phyloP scores from a whole-genome alignment of 805 yeast species.

The Torulaspora maleeae region DNA sequence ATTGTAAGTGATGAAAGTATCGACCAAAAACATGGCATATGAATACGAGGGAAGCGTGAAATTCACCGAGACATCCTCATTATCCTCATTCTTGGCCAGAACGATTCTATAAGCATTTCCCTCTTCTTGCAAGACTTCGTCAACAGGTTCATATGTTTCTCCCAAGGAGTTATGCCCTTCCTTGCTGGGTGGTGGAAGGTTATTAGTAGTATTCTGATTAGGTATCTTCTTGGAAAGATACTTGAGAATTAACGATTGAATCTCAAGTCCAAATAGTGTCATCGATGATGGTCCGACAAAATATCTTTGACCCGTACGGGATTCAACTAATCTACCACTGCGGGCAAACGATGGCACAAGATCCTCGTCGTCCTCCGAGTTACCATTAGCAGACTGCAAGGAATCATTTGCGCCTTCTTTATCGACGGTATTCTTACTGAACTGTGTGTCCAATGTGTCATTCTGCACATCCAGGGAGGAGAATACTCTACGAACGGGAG shows the following conservation, averaged over 20 bases:
- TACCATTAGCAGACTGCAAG: not conserved
- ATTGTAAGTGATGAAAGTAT: conserved; percentile 70
- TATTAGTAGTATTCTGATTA: conserved; percentile 4
- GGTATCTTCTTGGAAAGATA: conserved; percentile 22
- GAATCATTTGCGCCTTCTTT: not conserved
- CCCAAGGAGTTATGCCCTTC: conserved; percentile 8
- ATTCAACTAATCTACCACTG: conserved; percentile 65
- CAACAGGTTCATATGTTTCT: conserved; percentile 29
- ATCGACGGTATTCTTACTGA: conserved; percentile 12
- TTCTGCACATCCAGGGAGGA: conserved; percentile 1
- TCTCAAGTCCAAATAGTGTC: conserved; percentile 76
- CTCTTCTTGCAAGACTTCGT: conserved; percentile 64
- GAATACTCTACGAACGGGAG: not conserved
- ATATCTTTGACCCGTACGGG: conserved; percentile 69
- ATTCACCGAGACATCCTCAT: conserved; percentile 48
- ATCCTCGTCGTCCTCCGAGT: conserved; percentile 36
- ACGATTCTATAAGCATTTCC: conserved; percentile 73
- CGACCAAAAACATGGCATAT: conserved; percentile 69
- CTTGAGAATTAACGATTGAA: conserved; percentile 57
- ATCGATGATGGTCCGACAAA: conserved; percentile 80
- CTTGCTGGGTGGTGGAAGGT: not conserved
- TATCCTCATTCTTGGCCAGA: conserved; percentile 52
- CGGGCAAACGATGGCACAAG: conserved; percentile 66
- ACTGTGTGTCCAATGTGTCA: conserved; percentile 8
- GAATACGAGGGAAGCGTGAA: conserved; percentile 72